Conservation (phyloP, 192 early-diverging fungal species). For the Mortierella hygrophila region DNA sequence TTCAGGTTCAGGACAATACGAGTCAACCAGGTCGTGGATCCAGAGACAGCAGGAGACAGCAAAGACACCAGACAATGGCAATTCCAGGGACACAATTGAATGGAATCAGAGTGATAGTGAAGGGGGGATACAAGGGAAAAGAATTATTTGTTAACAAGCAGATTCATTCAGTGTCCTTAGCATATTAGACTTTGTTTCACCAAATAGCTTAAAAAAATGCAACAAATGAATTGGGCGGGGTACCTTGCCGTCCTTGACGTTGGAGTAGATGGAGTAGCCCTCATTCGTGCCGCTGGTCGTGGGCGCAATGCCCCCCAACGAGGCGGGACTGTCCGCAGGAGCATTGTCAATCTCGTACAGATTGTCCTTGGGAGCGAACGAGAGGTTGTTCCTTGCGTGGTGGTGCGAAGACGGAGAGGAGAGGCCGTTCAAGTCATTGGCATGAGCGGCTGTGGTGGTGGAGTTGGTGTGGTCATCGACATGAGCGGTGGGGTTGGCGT, state of each 20-base stretch:
- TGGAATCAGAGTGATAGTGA: background rate
- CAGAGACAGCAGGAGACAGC: background rate
- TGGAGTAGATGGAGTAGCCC: constrained; percentile 55
- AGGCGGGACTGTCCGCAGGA: background rate
- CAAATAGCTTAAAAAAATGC: background rate
- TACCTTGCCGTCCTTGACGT: constrained; percentile 50
- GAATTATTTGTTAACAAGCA: background rate
- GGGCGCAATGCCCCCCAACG: background rate
- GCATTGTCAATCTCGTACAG: constrained; percentile 1
- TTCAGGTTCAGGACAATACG: background rate
- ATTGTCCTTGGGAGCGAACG: background rate
- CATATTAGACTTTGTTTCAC: background rate
- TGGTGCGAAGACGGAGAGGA: background rate
- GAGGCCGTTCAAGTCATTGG: background rate
- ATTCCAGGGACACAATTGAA: background rate
- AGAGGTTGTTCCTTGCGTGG: background rate
- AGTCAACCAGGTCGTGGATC: background rate
- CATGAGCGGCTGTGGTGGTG: background rate
- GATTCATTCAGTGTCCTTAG: background rate
- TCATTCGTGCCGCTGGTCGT: constrained; percentile 12
- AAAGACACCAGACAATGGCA: background rate
- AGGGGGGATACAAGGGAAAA: background rate
- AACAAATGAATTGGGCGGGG: background rate
- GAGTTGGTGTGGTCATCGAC: background rate
- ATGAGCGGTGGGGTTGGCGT: background rate